Percentiles rank a stretch among this genome's conserved stretches.
These are phyloP conservation scores for Candida ipomoeae DNA, from an alignment of 805 yeast genomes.

Conservation along the genomic window DNA sequence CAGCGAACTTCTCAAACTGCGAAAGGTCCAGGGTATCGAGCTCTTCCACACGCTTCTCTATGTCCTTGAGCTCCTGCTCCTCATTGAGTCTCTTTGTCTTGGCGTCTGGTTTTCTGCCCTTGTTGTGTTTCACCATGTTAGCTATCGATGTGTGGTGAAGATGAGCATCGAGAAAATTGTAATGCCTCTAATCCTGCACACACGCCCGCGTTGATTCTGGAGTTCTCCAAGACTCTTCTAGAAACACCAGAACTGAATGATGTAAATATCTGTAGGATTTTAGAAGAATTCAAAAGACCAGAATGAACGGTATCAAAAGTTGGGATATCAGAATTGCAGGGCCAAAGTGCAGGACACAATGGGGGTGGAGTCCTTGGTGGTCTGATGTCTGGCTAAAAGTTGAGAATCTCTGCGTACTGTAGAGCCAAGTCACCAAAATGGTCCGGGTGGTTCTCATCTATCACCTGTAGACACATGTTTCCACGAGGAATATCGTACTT, in stretches of 20 bases:
- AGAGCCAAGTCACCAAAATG: slow-evolving; percentile 37
- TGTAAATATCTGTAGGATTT: neutral
- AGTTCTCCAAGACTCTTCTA: neutral
- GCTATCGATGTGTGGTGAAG: neutral
- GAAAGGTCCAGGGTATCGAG: slow-evolving; percentile 36
- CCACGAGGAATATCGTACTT: slow-evolving; percentile 41
- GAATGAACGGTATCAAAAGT: too few species aligned
- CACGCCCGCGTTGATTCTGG: neutral
- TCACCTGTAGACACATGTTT: slow-evolving; percentile 27
- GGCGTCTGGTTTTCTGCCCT: slow-evolving; percentile 18
- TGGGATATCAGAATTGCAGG: neutral
- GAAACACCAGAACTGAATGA: too few species aligned
- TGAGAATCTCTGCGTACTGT: slow-evolving; percentile 39
- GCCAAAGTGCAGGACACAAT: too few species aligned
- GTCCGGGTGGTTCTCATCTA: slow-evolving; percentile 26
- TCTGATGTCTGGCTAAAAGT: slow-evolving; percentile 22
- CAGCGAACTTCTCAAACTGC: slow-evolving; percentile 45
- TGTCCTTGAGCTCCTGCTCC: slow-evolving; percentile 32
- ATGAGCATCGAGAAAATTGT: slow-evolving; percentile 14
- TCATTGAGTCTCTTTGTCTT: slow-evolving; percentile 25
- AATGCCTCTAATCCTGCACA: neutral
- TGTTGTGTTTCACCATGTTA: slow-evolving; percentile 14
- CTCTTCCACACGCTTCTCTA: slow-evolving; percentile 51
- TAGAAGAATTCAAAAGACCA: neutral
- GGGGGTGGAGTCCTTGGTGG: too few species aligned